Base-by-base conservation (phyloP, 805 yeast species). In the Nakazawaea ernobii region DNA sequence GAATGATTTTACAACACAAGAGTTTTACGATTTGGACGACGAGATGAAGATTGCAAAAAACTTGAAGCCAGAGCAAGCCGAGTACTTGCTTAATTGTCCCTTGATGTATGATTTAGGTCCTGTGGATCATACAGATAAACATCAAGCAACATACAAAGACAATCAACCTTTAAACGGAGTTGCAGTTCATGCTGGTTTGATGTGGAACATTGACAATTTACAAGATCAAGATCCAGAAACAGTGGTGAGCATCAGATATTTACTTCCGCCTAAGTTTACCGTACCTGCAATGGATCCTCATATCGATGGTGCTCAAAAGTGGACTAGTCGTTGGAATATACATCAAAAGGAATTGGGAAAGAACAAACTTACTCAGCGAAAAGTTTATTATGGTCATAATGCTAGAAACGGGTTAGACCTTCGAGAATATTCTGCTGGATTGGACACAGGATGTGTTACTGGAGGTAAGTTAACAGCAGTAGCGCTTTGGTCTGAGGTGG, bases 301-400 rank as follows among this genome's bases (percentile, higher is more conserved):
- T 38, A 57, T 59, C 24, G 48, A 43, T 20, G 59, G 63, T 13
- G 57, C 67, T 2, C 53, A 59, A 35, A 49, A 63, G 9, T 67
- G 71, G 71, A 46, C 62, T 6, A 60, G 58, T 33, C 59, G 56
- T 17, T 66, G 70, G 70, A 58, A 53, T 33, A 26, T 43, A 11
- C 47, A 55, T n/a, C 63, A 65, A 39, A 48, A 49, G 6, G 35
- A 28, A 1, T 11, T 52, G 41, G 37, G 11, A 28, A 32, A 38
- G 7, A 32, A 28, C 6, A 32, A 9, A 4, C n/a, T n/a, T 5
- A 27, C 10, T 6, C 45, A 36, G 17, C 45, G 39, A n/a, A 48
- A 74, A 20, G 89, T 87, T 3, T 80, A 79, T 56, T 91, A 91
- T 60, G 98, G 97, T 1, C 98, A 91, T 59, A 95, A 88, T 59